phyloP scores from a whole-genome alignment of 805 yeast genomes.

The Spencermartinsiella europaea region DNA sequence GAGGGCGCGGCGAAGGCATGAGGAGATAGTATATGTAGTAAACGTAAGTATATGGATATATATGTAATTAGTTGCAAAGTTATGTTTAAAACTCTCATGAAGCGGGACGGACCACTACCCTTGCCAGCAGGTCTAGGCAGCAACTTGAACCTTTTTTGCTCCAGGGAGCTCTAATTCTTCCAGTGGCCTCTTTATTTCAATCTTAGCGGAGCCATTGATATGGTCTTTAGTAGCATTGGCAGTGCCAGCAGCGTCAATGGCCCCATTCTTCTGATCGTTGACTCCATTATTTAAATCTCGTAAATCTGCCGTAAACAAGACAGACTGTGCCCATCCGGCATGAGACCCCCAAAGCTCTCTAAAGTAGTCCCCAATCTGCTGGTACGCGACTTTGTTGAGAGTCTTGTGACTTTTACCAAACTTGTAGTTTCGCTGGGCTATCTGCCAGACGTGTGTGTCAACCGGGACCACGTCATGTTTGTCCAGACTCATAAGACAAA shows the following conservation, averaged over 20 bases:
- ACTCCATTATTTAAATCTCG: slow-evolving; percentile 17
- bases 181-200: neutral
- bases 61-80: too few species aligned
- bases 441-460: slow-evolving; percentile 91
- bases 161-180: neutral
- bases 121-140: too few species aligned
- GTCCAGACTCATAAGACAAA: slow-evolving; percentile 84
- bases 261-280: slow-evolving; percentile 1
- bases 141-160: neutral
- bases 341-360: slow-evolving; percentile 74
- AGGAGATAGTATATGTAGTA: too few species aligned
- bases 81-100: too few species aligned
- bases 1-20: too few species aligned
- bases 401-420: slow-evolving; percentile 41
- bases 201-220: neutral
- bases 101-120: too few species aligned
- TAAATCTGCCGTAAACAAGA: slow-evolving; percentile 81
- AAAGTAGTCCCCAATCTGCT: slow-evolving; percentile 54
- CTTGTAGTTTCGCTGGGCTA: slow-evolving; percentile 77
- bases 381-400: slow-evolving; percentile 49
- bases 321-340: slow-evolving; percentile 99
- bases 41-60: too few species aligned
- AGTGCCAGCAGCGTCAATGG: too few species aligned
- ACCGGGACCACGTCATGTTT: slow-evolving; percentile 87
- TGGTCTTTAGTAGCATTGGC: too few species aligned